Evolutionary conservation across 2,329 filamentous ascomycete genomes (phyloP).

Genomic region (Phaeoacremonium minimum): DNA sequence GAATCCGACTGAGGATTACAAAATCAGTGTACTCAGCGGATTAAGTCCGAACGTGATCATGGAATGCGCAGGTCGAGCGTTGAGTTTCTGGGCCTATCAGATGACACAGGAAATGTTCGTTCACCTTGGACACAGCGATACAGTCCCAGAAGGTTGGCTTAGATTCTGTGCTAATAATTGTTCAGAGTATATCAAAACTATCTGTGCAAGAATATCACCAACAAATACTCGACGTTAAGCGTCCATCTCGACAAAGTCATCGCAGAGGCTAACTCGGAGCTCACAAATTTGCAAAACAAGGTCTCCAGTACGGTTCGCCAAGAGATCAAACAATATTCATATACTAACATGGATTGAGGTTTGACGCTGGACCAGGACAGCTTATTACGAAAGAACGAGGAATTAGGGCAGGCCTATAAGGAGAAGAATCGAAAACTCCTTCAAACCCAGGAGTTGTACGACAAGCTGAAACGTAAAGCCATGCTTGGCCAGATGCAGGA

Average conservation of each 20-base stretch:
- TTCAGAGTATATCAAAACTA: constrained; percentile 72
- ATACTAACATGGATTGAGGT: constrained; percentile 25
- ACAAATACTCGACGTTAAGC: constrained; percentile 64
- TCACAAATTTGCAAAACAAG: constrained; percentile 61
- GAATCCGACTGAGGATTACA: constrained; percentile 83
- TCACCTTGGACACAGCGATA: constrained; percentile 5
- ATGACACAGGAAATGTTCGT: constrained; percentile 75
- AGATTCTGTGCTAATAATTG: too few species aligned
- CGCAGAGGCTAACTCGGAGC: constrained; percentile 70
- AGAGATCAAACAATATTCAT: background rate
- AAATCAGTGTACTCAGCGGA: constrained; percentile 79
- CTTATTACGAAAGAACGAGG: constrained; percentile 67
- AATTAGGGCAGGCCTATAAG: constrained; percentile 60
- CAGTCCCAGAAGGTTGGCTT: too few species aligned
- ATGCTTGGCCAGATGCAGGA: constrained; percentile 51
- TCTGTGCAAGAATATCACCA: constrained; percentile 64
- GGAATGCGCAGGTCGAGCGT: constrained; percentile 75
- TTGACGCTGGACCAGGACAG: constrained; percentile 59
- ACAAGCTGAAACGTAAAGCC: constrained; percentile 52
- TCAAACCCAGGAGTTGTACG: constrained; percentile 63
- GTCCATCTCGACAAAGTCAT: constrained; percentile 68
- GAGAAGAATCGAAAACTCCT: constrained; percentile 68
- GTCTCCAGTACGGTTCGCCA: constrained; percentile 47
- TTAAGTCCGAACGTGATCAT: constrained; percentile 77
- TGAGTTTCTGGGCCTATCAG: constrained; percentile 87